phyloP scores from a whole-genome alignment of 192 early-diverging fungal genomes.

The Cetraspora pellucida region DNA sequence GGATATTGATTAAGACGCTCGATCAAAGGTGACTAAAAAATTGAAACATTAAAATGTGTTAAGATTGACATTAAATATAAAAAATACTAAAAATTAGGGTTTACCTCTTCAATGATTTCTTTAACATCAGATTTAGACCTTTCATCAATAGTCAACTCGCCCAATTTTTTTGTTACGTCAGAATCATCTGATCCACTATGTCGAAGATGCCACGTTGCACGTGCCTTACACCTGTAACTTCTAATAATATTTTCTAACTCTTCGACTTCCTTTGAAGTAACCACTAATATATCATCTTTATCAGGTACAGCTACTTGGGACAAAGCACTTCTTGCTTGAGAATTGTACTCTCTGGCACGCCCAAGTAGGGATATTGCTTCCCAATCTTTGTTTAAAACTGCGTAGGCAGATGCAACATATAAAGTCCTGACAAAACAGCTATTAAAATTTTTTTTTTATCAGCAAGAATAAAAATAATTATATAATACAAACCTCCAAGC shows the following conservation, averaged over 20 bases:
- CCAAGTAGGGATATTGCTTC: slow-evolving; percentile 66
- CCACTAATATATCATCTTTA: slow-evolving; percentile 44
- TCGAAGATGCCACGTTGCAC: slow-evolving; percentile 54
- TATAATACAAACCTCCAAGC: slow-evolving; percentile 55
- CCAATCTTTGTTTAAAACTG: slow-evolving; percentile 42
- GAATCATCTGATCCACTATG: slow-evolving; percentile 40
- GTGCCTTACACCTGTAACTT: slow-evolving; percentile 56
- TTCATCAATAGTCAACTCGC: slow-evolving; percentile 41
- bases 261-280: slow-evolving; percentile 45
- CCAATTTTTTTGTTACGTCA: slow-evolving; percentile 41
- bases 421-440: slow-evolving; percentile 40
- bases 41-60: neutral
- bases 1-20: slow-evolving; percentile 60
- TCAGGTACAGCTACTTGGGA: slow-evolving; percentile 36
- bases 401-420: slow-evolving; percentile 58
- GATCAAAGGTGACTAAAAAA: slow-evolving; percentile 50
- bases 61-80: slow-evolving; percentile 7
- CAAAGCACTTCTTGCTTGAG: slow-evolving; percentile 52
- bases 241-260: slow-evolving; percentile 50
- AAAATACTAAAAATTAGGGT: neutral
- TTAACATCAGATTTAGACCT: neutral
- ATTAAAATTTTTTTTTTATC: neutral
- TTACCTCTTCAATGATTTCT: slow-evolving; percentile 6
- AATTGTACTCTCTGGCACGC: slow-evolving; percentile 54
- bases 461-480: neutral